phyloP scores from a whole-genome alignment of 441 rosid species.

The Breynia disticha region DNA sequence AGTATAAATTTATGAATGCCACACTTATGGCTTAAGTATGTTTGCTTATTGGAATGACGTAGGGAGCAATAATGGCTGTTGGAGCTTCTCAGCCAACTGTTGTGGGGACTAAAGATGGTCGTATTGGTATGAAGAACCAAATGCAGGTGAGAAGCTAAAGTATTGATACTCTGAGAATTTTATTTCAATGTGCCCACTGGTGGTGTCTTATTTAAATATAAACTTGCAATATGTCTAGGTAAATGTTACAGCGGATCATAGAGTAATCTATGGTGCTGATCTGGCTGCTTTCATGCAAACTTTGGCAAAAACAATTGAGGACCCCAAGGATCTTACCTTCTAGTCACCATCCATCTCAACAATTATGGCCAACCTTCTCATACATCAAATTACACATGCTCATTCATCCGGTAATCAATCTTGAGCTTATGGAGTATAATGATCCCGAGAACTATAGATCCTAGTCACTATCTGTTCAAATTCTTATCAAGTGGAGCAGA shows the following conservation, averaged over 20 bases:
- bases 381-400: slow-evolving; percentile 2
- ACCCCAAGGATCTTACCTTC: slow-evolving; percentile 79
- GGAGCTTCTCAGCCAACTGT: slow-evolving; percentile 87
- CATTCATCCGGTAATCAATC: slow-evolving; percentile 8
- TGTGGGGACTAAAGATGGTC: slow-evolving; percentile 75
- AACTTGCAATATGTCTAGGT: slow-evolving; percentile 37
- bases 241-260: slow-evolving; percentile 86
- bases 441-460: slow-evolving; percentile 6
- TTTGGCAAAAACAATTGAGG: slow-evolving; percentile 67
- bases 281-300: slow-evolving; percentile 89
- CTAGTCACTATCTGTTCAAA: slow-evolving; percentile 5
- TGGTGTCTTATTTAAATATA: not conserved
- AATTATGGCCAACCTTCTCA: slow-evolving; percentile 3
- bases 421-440: slow-evolving; percentile 7
- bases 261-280: slow-evolving; percentile 90
- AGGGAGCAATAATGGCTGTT: slow-evolving; percentile 99
- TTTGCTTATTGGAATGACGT: slow-evolving; percentile 18
- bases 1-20: not conserved
- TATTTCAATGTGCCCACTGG: slow-evolving; percentile 5
- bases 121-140: slow-evolving; percentile 85
- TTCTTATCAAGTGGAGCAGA: slow-evolving; percentile 10
- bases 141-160: slow-evolving; percentile 61
- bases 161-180: not conserved
- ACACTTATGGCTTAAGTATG: not conserved
- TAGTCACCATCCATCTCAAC: slow-evolving; percentile 18